A percentile compares a stretch with the other conserved stretches of the same genome.
phyloP scores from a whole-genome alignment of 2,329 filamentous ascomycete genomes.

The Triangularia setosa region DNA sequence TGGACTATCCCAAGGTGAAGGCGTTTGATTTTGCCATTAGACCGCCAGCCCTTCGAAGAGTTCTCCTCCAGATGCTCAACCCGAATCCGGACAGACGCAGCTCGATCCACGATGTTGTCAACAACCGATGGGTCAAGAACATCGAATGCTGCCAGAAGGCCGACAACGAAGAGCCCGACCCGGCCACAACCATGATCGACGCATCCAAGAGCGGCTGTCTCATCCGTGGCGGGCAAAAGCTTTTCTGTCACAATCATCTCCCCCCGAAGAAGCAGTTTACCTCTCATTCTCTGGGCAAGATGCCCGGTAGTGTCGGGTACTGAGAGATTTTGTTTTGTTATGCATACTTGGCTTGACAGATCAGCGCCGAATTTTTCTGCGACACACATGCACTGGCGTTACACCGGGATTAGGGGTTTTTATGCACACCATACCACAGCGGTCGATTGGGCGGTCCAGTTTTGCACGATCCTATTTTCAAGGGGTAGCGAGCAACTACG shows the following conservation, averaged over 20 bases:
- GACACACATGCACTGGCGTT: slow-evolving; percentile 3
- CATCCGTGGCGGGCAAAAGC: slow-evolving; percentile 44
- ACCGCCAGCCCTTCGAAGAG: slow-evolving; percentile 63
- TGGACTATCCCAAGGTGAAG: slow-evolving; percentile 61
- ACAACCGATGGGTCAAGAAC: slow-evolving; percentile 67
- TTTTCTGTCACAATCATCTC: slow-evolving; percentile 57
- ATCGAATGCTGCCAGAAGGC: slow-evolving; percentile 78
- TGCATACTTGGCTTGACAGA: background rate
- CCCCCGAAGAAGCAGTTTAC: slow-evolving; percentile 42
- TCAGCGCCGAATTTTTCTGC: background rate
- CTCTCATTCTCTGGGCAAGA: slow-evolving; percentile 49
- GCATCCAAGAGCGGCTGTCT: slow-evolving; percentile 52
- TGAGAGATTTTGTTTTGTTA: slow-evolving; percentile 26
- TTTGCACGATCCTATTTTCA: background rate
- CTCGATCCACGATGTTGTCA: slow-evolving; percentile 64
- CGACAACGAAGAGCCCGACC: slow-evolving; percentile 57
- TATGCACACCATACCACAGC: background rate
- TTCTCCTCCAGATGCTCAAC: slow-evolving; percentile 79
- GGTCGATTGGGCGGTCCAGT: background rate
- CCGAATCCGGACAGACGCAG: slow-evolving; percentile 69
- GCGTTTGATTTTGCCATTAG: slow-evolving; percentile 63
- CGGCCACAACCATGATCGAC: slow-evolving; percentile 51
- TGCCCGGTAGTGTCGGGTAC: slow-evolving; percentile 55
- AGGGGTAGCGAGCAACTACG: background rate
- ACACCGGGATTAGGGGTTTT: background rate